phyloP scores from a whole-genome alignment of 1,284 basidiomycete genomes.

The Pseudomicrostroma phylloplanum region DNA sequence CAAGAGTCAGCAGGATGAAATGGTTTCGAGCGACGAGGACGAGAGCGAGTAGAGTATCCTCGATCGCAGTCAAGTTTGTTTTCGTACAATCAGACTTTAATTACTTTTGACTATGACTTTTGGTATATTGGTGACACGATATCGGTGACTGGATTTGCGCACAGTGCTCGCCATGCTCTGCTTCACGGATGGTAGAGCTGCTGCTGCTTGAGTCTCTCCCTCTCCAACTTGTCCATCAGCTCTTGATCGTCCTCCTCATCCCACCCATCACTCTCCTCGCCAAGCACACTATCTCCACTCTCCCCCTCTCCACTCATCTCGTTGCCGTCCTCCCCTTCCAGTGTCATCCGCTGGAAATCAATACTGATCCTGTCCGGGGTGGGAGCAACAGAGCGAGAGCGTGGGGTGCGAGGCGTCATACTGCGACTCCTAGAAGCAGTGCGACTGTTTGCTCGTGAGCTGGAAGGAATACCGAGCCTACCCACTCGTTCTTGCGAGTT shows the following conservation, averaged over 20 bases:
- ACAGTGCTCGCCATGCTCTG: background rate
- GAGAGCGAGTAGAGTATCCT: background rate
- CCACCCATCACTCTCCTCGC: constrained; percentile 6
- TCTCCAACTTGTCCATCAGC: constrained; percentile 9
- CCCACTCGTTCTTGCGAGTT: too few relatives aligned
- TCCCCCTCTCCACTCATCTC: background rate
- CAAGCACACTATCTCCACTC: background rate
- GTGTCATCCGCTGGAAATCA: background rate
- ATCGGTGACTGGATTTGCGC: background rate
- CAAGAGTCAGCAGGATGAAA: background rate
- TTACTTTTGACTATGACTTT: background rate
- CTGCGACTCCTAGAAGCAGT: background rate
- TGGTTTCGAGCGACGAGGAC: background rate
- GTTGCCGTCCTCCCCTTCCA: background rate
- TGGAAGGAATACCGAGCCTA: too few relatives aligned
- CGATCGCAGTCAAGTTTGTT: too few relatives aligned
- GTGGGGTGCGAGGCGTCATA: background rate
- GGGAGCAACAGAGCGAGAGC: background rate
- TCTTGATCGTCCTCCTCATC: constrained; percentile 11
- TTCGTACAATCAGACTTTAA: background rate
- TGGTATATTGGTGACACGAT: background rate
- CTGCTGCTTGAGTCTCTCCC: background rate
- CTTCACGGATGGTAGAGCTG: constrained; percentile 5
- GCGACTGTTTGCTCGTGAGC: too few relatives aligned
- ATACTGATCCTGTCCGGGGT: background rate